phyloP scores from a whole-genome alignment of 2,329 filamentous ascomycete genomes.

The Xylariaceae sp. region DNA sequence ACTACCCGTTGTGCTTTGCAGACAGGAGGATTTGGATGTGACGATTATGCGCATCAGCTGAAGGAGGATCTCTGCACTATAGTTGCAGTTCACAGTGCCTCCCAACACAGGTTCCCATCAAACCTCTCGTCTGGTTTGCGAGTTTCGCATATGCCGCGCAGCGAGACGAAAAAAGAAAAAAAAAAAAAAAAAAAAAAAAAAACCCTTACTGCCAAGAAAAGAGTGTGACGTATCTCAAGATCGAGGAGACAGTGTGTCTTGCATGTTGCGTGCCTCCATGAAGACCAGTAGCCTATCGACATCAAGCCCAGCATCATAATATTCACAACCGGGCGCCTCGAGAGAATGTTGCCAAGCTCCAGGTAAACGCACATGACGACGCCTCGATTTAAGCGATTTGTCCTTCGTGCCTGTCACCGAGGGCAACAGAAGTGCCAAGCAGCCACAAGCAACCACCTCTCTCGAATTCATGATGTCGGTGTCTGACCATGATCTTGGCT shows the following conservation, averaged over 20 bases:
- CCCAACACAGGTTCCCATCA: constrained; percentile 4
- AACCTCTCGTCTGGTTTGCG: constrained; percentile 9
- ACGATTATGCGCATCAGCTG: constrained; percentile 23
- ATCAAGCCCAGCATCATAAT: constrained; percentile 4
- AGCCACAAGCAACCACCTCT: background rate
- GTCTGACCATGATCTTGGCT: background rate
- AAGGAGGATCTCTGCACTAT: constrained; percentile 19
- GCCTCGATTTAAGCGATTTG: constrained; percentile 14
- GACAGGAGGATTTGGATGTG: constrained; percentile 17
- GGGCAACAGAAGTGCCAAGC: constrained; percentile 1
- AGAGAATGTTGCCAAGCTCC: constrained; percentile 24
- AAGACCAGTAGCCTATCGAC: constrained; percentile 1
- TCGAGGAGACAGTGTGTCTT: constrained; percentile 19
- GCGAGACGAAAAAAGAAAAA: constrained; percentile 19
- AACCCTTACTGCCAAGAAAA: constrained; percentile 20
- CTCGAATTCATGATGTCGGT: background rate
- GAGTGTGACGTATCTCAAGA: constrained; percentile 20
- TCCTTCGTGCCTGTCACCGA: constrained; percentile 11
- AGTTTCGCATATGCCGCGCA: constrained; percentile 10
- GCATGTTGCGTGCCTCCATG: constrained; percentile 10
- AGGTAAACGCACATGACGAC: constrained; percentile 3
- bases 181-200: no score
- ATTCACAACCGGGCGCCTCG: constrained; percentile 8
- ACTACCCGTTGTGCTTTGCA: constrained; percentile 4
- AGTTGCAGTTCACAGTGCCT: constrained; percentile 15